Evolutionary conservation across 495 filamentous ascomycete species (phyloP).

Genomic region (Aspergillus nidulans): DNA sequence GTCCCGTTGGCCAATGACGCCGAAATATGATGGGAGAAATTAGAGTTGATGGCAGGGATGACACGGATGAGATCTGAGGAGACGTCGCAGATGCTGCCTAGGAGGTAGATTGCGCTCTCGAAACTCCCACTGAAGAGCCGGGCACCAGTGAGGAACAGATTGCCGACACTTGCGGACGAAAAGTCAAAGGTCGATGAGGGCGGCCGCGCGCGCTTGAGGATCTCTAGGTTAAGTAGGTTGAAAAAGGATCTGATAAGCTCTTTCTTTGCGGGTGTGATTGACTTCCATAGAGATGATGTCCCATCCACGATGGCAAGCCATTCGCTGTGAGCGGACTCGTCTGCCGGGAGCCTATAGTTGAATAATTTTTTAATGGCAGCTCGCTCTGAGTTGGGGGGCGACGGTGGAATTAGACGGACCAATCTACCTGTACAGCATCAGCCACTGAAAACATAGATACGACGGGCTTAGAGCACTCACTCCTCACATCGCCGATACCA

Average conservation of each 20-base stretch:
- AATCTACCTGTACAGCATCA: constrained; percentile 58
- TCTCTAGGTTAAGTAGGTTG: constrained; percentile 82
- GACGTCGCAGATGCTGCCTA: constrained; percentile 76
- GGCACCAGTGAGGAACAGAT: constrained; percentile 84
- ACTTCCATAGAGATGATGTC: constrained; percentile 65
- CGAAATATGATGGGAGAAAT: constrained; percentile 90
- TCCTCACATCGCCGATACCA: constrained; percentile 87
- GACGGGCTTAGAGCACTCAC: constrained; percentile 44
- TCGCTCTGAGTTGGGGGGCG: constrained; percentile 55
- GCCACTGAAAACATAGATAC: constrained; percentile 1
- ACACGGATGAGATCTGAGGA: constrained; percentile 65
- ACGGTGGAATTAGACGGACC: constrained; percentile 82
- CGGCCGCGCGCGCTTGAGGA: constrained; percentile 75
- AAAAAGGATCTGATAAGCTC: constrained; percentile 90
- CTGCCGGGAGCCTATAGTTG: constrained; percentile 72
- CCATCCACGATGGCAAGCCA: constrained; percentile 91
- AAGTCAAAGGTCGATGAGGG: constrained; percentile 82
- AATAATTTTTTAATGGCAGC: constrained; percentile 74
- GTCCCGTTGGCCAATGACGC: constrained; percentile 73
- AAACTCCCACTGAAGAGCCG: constrained; percentile 78
- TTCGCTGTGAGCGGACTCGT: constrained; percentile 48
- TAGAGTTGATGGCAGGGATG: constrained; percentile 86
- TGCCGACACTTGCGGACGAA: constrained; percentile 82
- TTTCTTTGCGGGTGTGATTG: constrained; percentile 76
- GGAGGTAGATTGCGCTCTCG: constrained; percentile 75